Conservation (phyloP, 306 rosid genomes). For the Inga laurina region DNA sequence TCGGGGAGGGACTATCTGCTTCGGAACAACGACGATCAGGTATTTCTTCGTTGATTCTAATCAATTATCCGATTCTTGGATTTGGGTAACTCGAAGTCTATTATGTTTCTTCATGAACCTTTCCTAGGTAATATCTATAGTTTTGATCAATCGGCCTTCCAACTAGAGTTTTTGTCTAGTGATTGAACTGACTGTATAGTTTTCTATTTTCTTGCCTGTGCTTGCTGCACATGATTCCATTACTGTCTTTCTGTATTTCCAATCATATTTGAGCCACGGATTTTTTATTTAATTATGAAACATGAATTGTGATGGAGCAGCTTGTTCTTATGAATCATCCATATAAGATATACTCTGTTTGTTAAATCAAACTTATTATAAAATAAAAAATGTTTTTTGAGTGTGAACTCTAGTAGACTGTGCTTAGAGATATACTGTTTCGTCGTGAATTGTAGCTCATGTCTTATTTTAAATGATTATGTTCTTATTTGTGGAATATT, state of each 20-base stretch:
- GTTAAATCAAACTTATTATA: not conserved
- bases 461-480: not conserved
- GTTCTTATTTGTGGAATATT: not conserved
- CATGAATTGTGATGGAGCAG: not conserved
- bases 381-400: not conserved
- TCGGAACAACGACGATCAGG: conserved; percentile 67
- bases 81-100: not conserved
- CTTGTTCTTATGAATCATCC: not conserved
- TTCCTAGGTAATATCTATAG: not conserved
- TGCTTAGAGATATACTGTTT: not conserved
- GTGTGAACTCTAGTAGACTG: not conserved
- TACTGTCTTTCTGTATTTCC: too few species aligned
- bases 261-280: not conserved
- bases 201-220: not conserved
- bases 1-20: conserved; percentile 54
- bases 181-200: not conserved
- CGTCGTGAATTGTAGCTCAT: not conserved
- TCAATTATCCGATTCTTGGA: not conserved
- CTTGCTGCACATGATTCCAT: not conserved
- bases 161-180: not conserved
- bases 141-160: not conserved
- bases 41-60: not conserved
- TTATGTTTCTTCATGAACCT: not conserved
- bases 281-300: not conserved
- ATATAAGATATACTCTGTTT: not conserved